phyloP scores from a whole-genome alignment of 2,329 filamentous ascomycete species.

The Alternaria infectoria region DNA sequence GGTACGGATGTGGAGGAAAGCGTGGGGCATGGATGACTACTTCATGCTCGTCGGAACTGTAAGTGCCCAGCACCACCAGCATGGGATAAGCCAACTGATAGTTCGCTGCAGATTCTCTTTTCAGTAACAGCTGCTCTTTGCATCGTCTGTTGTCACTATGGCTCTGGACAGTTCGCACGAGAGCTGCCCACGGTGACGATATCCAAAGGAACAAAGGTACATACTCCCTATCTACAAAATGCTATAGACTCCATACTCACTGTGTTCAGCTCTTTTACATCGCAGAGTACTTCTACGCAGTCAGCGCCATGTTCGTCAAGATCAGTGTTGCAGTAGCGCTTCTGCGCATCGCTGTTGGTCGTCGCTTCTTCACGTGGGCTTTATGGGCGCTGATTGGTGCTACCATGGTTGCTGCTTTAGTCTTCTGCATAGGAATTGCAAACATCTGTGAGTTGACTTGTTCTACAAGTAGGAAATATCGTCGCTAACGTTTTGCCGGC shows the following conservation, averaged over 20 bases:
- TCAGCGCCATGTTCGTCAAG: constrained; percentile 27
- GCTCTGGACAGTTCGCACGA: constrained; percentile 21
- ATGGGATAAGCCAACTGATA: not conserved
- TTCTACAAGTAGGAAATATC: too few relatives aligned
- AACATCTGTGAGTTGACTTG: constrained; percentile 21
- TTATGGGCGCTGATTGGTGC: constrained; percentile 20
- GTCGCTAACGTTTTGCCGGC: constrained; percentile 4
- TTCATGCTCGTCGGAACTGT: constrained; percentile 26
- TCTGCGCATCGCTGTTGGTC: constrained; percentile 21
- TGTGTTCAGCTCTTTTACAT: constrained; percentile 20
- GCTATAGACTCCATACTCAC: not conserved
- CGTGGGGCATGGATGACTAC: constrained; percentile 21
- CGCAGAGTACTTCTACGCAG: constrained; percentile 30
- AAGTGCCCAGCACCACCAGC: not conserved
- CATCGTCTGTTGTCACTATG: constrained; percentile 26
- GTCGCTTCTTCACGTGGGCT: constrained; percentile 14
- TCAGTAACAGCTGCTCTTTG: constrained; percentile 26
- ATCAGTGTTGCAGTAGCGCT: constrained; percentile 29
- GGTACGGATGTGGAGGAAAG: constrained; percentile 25
- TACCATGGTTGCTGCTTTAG: constrained; percentile 20
- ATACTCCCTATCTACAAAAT: not conserved
- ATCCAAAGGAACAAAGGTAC: constrained; percentile 23
- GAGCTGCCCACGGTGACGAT: constrained; percentile 16
- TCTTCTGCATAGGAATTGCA: constrained; percentile 27
- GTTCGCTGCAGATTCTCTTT: constrained; percentile 15